These are phyloP conservation scores for Camelina laxa DNA, from an alignment of 345 rosid genomes.

Conservation along the genomic window DNA sequence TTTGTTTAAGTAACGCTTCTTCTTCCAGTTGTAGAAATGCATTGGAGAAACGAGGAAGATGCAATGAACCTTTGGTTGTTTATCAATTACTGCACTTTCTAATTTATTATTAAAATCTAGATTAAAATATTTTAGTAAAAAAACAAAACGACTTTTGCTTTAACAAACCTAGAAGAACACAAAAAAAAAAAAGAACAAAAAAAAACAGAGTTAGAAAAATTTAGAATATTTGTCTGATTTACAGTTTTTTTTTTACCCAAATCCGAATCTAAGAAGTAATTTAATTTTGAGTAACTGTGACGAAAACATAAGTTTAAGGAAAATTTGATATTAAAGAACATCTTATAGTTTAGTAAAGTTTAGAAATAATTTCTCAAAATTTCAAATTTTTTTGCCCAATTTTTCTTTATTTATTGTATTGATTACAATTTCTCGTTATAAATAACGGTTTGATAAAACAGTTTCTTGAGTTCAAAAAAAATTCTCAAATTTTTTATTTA, in stretches of 20 bases:
- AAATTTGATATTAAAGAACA: not conserved
- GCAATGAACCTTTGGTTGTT: conserved; percentile 24
- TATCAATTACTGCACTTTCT: conserved; percentile 14
- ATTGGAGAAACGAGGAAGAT: conserved; percentile 19
- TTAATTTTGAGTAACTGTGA: not conserved
- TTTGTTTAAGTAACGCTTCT: conserved; percentile 19
- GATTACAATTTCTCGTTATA: too few species aligned
- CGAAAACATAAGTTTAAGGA: not conserved
- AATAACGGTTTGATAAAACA: too few species aligned
- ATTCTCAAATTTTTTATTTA: too few species aligned
- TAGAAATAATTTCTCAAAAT: too few species aligned
- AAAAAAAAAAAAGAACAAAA: too few species aligned
- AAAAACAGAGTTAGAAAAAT: too few species aligned
- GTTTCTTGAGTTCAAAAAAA: too few species aligned
- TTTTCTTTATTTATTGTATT: too few species aligned
- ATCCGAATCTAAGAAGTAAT: not conserved
- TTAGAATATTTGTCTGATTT: not conserved
- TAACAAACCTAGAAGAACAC: not conserved
- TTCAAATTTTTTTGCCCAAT: too few species aligned
- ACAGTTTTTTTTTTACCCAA: not conserved
- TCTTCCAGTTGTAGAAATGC: conserved; percentile 4
- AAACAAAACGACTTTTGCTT: not conserved
- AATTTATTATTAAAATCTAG: conserved; percentile 3
- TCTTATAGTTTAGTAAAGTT: too few species aligned
- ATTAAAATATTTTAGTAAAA: not conserved